These are phyloP conservation scores for Penicillium salamii DNA, from an alignment of 495 filamentous ascomycete genomes.

Conservation along the genomic window DNA sequence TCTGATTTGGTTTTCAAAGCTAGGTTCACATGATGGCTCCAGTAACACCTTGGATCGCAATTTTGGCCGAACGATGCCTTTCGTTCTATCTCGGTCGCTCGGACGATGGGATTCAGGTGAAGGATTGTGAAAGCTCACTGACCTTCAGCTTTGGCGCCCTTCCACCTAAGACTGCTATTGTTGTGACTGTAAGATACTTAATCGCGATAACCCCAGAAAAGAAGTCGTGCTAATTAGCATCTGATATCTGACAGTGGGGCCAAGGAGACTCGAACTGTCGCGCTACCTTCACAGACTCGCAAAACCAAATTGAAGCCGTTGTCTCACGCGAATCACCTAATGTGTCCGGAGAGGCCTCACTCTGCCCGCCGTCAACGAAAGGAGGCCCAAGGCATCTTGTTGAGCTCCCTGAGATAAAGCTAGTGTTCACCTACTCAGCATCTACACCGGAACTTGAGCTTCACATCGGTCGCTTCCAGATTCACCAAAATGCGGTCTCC, in stretches of 20 bases:
- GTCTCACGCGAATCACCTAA: conserved; percentile 25
- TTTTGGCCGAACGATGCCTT: conserved; percentile 28
- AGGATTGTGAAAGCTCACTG: conserved; percentile 42
- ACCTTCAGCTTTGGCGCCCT: conserved; percentile 20
- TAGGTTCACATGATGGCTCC: conserved; percentile 26
- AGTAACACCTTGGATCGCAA: conserved; percentile 29
- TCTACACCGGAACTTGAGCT: conserved; percentile 27
- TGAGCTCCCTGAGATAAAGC: conserved; percentile 36
- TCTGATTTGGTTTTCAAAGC: not conserved
- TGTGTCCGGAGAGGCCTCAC: conserved; percentile 10
- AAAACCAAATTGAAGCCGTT: conserved; percentile 37
- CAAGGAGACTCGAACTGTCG: conserved; percentile 8
- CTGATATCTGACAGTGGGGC: conserved; percentile 20
- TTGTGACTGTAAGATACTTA: conserved; percentile 21
- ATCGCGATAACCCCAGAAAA: not conserved
- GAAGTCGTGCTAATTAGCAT: not conserved
- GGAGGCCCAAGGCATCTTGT: conserved; percentile 28
- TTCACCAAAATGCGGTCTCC: conserved; percentile 25
- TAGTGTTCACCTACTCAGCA: conserved; percentile 35
- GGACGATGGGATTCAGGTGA: conserved; percentile 17
- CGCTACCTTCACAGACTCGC: conserved; percentile 36
- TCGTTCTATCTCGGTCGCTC: conserved; percentile 16
- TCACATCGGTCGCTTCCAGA: conserved; percentile 33
- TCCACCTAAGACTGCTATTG: conserved; percentile 12
- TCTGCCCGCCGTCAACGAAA: conserved; percentile 15